Conservation (phyloP, 2,329 filamentous ascomycete species). For the Fusarium praegraminearum region DNA sequence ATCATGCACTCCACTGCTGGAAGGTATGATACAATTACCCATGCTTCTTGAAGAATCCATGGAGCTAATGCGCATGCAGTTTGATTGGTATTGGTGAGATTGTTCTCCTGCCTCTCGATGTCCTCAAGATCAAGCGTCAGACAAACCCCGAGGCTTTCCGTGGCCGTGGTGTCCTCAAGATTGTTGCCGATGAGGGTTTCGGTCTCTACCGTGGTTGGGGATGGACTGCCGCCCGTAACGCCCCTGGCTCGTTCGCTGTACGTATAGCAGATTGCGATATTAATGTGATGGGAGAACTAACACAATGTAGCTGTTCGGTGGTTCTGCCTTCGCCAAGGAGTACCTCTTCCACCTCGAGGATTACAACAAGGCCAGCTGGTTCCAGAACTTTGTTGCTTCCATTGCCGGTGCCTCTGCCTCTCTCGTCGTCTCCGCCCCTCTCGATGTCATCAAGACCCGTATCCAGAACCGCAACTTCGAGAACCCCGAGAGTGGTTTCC, state of each 20-base stretch:
- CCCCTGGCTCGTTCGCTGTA: slow-evolving; percentile 95
- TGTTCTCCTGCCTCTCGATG: slow-evolving; percentile 91
- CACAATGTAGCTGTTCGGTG: slow-evolving; percentile 84
- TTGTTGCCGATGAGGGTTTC: slow-evolving; percentile 93
- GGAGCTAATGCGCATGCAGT: slow-evolving; percentile 59
- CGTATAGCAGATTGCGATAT: slow-evolving; percentile 51
- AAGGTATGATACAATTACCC: slow-evolving; percentile 65
- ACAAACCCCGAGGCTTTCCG: slow-evolving; percentile 99
- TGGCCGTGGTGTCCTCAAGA: slow-evolving; percentile 89
- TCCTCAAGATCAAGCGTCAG: slow-evolving; percentile 99
- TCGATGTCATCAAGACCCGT: slow-evolving; percentile 98
- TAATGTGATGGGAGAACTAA: slow-evolving; percentile 30
- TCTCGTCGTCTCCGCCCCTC: slow-evolving; percentile 93
- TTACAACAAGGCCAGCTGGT: slow-evolving; percentile 95
- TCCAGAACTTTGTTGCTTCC: slow-evolving; percentile 97
- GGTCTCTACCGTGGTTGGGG: slow-evolving; percentile 96
- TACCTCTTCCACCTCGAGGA: slow-evolving; percentile 90
- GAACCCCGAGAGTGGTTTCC: slow-evolving; percentile 93
- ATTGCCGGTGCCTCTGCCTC: slow-evolving; percentile 95
- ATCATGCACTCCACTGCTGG: slow-evolving; percentile 98
- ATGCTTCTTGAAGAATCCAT: background rate
- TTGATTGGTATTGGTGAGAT: slow-evolving; percentile 98
- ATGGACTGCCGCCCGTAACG: slow-evolving; percentile 97
- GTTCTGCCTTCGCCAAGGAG: slow-evolving; percentile 96
- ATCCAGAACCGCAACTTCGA: slow-evolving; percentile 99